Evolutionary conservation across 2,329 filamentous ascomycete genomes (phyloP).

Genomic region (Aspergillus puulaauensis): DNA sequence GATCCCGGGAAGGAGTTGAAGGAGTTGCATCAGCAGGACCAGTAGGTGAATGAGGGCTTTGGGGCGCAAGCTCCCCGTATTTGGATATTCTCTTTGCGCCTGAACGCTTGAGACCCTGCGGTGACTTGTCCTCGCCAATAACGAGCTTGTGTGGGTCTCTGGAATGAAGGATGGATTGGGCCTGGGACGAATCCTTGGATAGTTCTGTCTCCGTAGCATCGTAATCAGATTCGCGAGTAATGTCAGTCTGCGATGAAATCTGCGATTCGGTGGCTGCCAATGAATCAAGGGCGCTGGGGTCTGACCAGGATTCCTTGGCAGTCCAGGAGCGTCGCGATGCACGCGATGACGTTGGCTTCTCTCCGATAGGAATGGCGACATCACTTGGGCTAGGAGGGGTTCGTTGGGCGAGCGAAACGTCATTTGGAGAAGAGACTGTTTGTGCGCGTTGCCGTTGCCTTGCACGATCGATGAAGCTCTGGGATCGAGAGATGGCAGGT

Average conservation of each 20-base stretch:
- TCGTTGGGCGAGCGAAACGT: slow-evolving; percentile 31
- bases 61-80: slow-evolving; percentile 33
- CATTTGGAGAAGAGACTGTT: slow-evolving; percentile 18
- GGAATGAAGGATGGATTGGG: slow-evolving; percentile 34
- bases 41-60: slow-evolving; percentile 26
- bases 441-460: slow-evolving; percentile 36
- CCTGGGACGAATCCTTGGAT: slow-evolving; percentile 20
- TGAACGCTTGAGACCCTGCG: slow-evolving; percentile 38
- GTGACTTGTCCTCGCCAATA: slow-evolving; percentile 29
- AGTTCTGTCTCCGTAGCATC: slow-evolving; percentile 24
- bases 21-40: slow-evolving; percentile 18
- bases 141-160: slow-evolving; percentile 23
- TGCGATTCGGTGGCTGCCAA: slow-evolving; percentile 26
- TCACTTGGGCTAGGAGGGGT: slow-evolving; percentile 51
- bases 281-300: slow-evolving; percentile 33
- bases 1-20: slow-evolving; percentile 9
- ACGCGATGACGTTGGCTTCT: slow-evolving; percentile 52
- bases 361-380: slow-evolving; percentile 63
- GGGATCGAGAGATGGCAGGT: slow-evolving; percentile 55
- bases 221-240: slow-evolving; percentile 36
- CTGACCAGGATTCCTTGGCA: slow-evolving; percentile 29
- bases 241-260: slow-evolving; percentile 30
- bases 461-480: slow-evolving; percentile 51
- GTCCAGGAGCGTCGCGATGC: slow-evolving; percentile 41
- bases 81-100: slow-evolving; percentile 43